Conservation (phyloP, 192 early-diverging fungal species). For the Entomortierella lignicola region DNA sequence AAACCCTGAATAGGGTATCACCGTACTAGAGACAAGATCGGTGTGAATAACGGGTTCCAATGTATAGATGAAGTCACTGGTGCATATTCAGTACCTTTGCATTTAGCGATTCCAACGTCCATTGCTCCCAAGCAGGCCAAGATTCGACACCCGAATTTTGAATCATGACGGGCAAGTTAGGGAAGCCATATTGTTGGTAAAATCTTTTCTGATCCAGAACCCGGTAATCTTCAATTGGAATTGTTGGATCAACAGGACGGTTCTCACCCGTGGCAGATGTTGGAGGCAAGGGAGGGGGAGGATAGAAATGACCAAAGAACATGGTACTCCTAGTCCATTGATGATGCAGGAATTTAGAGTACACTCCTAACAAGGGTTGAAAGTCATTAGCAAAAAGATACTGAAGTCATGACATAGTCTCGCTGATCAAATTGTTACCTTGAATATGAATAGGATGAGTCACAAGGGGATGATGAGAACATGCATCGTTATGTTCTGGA, state of each 20-base stretch:
- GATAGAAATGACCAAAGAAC: slow-evolving; percentile 55
- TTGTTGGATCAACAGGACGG: slow-evolving; percentile 1
- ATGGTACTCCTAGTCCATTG: slow-evolving; percentile 53
- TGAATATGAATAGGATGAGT: slow-evolving; percentile 25
- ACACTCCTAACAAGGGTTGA: slow-evolving; percentile 21
- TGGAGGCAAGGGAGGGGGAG: slow-evolving; percentile 32
- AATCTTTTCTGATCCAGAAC: slow-evolving; percentile 36
- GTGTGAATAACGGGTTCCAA: too few relatives aligned
- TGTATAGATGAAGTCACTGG: neutral
- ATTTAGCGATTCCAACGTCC: slow-evolving; percentile 41
- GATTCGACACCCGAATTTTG: slow-evolving; percentile 52
- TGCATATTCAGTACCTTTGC: slow-evolving; percentile 23
- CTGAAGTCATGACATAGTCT: too few relatives aligned
- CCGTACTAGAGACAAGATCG: slow-evolving; percentile 43
- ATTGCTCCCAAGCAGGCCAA: slow-evolving; percentile 57
- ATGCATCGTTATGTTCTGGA: slow-evolving; percentile 28
- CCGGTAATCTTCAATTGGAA: slow-evolving; percentile 47
- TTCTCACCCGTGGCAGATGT: neutral
- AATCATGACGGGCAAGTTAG: slow-evolving; percentile 52
- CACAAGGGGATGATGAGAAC: slow-evolving; percentile 21
- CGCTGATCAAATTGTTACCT: too few relatives aligned
- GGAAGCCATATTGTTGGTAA: slow-evolving; percentile 40
- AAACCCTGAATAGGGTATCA: slow-evolving; percentile 40
- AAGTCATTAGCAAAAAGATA: too few relatives aligned
- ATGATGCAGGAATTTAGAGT: slow-evolving; percentile 33